Base-by-base conservation (phyloP, 805 yeast genomes). In the Lipomyces sp. region DNA sequence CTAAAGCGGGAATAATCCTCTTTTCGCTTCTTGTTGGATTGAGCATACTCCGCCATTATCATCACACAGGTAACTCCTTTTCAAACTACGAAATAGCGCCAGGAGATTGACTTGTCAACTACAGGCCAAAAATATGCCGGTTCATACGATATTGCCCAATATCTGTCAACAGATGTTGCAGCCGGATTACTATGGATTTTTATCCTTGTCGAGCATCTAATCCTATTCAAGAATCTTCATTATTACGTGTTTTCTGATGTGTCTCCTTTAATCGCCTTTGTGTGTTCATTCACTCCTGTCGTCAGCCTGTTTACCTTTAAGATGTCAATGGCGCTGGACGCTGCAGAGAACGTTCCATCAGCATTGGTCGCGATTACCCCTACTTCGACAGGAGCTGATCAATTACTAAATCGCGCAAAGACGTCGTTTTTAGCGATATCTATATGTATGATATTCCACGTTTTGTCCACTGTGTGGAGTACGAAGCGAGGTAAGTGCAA, bases 41-140 rank as follows among this genome's bases (percentile, higher is more conserved):
- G 8, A 82, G 98, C 64, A 7, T 88, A 0, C 75, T 92, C 30
- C 82, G 95, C 64, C 88, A 91, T 1, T 95, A 97, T 97, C 90
- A 89, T 73, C 89, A 88, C 71, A 86, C 94, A 60, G 54, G 54
- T 51, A 51, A 51, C 15, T 3, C 10, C 18, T 30, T 6, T 29
- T 8, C 3, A n/a, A 51, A 4, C 4, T 24, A 1, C 30, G n/a
- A 29, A 29, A 32, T 2, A 0, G 3, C 30, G 10, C 15, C 13
- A 2, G 5, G 59, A 45, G 30, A 37, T 18, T 37, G 29, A 37
- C 39, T 15, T 33, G 32, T 11, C 1, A 3, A 11, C 24, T n/a
- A 32, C 4, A 51, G 71, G 71, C 29, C 98, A 93, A 74, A 95
- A 95, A 71, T 87, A 83, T 74, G 79, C 81, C 54, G 81, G 84